Conservation (phyloP, 768 basidiomycete genomes). For the Lactarius indigo region DNA sequence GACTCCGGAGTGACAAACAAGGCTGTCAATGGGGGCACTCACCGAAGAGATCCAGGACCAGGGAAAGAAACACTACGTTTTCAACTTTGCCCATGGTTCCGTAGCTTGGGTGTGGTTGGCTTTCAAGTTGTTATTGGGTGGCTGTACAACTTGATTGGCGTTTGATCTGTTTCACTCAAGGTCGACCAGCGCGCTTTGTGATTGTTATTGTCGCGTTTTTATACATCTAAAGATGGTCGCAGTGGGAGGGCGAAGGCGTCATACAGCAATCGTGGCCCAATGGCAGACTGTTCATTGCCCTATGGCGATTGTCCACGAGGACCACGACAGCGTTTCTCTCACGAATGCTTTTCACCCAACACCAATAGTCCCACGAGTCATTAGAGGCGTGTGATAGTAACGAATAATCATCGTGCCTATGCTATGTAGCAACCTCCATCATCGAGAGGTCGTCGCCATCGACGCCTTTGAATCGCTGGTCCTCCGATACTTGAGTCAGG, state of each 20-base stretch:
- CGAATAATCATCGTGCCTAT: background rate
- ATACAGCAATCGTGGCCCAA: constrained; percentile 6
- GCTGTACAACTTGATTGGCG: background rate
- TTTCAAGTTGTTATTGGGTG: background rate
- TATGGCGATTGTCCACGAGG: background rate
- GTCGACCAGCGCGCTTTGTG: background rate
- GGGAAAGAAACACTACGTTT: constrained; percentile 80
- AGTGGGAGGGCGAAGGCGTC: background rate
- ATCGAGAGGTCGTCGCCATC: constrained; percentile 31
- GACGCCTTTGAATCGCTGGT: constrained; percentile 74
- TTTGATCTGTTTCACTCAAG: background rate
- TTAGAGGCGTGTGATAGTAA: constrained; percentile 3
- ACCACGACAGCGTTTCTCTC: background rate
- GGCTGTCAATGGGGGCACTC: constrained; percentile 27
- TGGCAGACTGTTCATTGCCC: background rate
- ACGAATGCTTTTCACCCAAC: background rate
- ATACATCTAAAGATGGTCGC: background rate
- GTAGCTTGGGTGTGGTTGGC: background rate
- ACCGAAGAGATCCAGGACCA: constrained; percentile 86
- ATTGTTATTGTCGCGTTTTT: background rate
- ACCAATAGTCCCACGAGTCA: constrained; percentile 1
- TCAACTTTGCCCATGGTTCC: constrained; percentile 62
- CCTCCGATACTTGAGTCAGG: constrained; percentile 73
- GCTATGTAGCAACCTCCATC: constrained; percentile 4
- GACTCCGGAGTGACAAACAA: background rate